phyloP scores from a whole-genome alignment of 2,329 filamentous ascomycete species.

The Drechslerella dactyloides region DNA sequence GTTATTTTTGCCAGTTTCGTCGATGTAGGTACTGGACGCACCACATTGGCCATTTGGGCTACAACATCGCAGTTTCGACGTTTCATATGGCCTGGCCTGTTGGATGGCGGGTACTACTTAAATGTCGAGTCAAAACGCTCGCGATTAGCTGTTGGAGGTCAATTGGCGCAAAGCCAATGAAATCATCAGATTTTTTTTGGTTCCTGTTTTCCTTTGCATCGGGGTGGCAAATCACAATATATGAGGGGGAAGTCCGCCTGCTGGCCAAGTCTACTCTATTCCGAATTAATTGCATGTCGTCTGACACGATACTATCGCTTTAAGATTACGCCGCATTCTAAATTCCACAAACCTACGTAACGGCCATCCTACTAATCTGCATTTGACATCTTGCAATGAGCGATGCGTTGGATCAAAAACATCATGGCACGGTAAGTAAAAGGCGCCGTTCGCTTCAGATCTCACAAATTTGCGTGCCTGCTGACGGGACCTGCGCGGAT shows the following conservation, averaged over 20 bases:
- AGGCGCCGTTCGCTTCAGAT: neutral
- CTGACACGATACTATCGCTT: neutral
- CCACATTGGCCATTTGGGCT: neutral
- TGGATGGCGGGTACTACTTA: neutral
- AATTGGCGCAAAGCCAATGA: conserved; percentile 2
- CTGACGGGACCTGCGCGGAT: neutral
- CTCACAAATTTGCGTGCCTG: neutral
- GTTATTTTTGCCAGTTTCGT: conserved; percentile 6
- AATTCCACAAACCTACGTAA: too few relatives aligned
- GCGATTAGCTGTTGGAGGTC: neutral
- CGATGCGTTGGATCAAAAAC: neutral
- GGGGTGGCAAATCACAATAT: neutral
- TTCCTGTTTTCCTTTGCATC: neutral
- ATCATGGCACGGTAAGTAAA: neutral
- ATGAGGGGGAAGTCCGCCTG: neutral
- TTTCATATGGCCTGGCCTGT: neutral
- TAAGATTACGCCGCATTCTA: neutral
- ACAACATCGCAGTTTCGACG: neutral
- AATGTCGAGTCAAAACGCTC: neutral
- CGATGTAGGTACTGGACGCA: neutral
- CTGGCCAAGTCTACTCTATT: neutral
- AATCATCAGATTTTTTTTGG: neutral
- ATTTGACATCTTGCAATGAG: conserved; percentile 2
- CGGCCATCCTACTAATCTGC: neutral
- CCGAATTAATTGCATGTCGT: neutral